Percentiles rank a stretch among this genome's conserved stretches.
Evolutionary conservation across 2,329 filamentous ascomycete species (phyloP).

Genomic region (Penicillium capsulatum): DNA sequence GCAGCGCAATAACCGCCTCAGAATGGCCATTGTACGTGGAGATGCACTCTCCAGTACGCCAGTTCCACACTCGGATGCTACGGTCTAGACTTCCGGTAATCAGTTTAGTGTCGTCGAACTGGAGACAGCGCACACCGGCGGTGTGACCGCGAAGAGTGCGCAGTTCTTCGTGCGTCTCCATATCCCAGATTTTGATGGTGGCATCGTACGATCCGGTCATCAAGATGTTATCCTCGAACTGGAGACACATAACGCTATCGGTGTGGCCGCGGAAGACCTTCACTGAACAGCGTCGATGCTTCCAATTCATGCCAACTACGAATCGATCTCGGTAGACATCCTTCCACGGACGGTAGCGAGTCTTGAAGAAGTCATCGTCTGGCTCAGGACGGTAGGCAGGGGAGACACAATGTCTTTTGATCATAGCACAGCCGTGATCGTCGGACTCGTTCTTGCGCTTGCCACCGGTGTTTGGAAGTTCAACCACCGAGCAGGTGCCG

Average conservation of each 20-base stretch:
- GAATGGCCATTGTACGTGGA: slow-evolving; percentile 75
- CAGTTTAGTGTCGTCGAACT: slow-evolving; percentile 88
- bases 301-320: slow-evolving; percentile 96
- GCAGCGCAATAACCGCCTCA: slow-evolving; percentile 77
- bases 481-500: slow-evolving; percentile 17
- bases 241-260: slow-evolving; percentile 77
- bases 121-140: slow-evolving; percentile 77
- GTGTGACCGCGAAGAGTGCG: slow-evolving; percentile 81
- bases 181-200: slow-evolving; percentile 94
- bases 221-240: slow-evolving; percentile 83
- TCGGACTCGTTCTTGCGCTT: slow-evolving; percentile 30
- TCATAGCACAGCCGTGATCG: slow-evolving; percentile 27
- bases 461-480: slow-evolving; percentile 6
- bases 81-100: slow-evolving; percentile 86
- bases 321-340: slow-evolving; percentile 94
- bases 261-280: slow-evolving; percentile 81
- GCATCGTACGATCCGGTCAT: slow-evolving; percentile 93
- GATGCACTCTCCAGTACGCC: slow-evolving; percentile 83
- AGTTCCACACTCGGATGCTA: slow-evolving; percentile 93
- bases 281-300: slow-evolving; percentile 82
- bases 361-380: slow-evolving; percentile 49
- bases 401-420: slow-evolving; percentile 32
- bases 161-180: slow-evolving; percentile 79
- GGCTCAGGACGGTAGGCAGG: slow-evolving; percentile 27
- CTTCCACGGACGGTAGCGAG: slow-evolving; percentile 73